phyloP scores from a whole-genome alignment of 2,329 filamentous ascomycete species.

The Penicillium digitatum region DNA sequence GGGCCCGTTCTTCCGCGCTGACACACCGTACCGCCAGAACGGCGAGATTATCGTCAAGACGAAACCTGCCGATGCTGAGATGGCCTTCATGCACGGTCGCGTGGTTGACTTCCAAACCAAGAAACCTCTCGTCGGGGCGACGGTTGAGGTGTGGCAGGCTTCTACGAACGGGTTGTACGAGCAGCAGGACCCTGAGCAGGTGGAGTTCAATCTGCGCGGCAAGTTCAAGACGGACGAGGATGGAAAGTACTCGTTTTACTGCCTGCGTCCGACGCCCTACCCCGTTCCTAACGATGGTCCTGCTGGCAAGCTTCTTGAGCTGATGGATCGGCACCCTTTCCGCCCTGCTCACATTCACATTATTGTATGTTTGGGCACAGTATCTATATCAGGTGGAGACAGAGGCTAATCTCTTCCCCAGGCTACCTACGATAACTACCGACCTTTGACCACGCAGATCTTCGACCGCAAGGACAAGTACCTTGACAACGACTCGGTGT shows the following conservation, averaged over 20 bases:
- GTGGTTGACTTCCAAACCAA: constrained; percentile 58
- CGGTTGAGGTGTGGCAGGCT: constrained; percentile 76
- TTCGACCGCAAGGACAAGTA: constrained; percentile 66
- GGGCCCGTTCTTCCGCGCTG: constrained; percentile 76
- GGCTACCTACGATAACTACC: constrained; percentile 57
- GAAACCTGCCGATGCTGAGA: constrained; percentile 48
- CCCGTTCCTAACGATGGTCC: constrained; percentile 56
- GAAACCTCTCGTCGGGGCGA: constrained; percentile 60
- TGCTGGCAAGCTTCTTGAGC: constrained; percentile 54
- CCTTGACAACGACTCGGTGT: constrained; percentile 56
- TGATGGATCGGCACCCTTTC: constrained; percentile 59
- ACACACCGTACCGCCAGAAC: constrained; percentile 66
- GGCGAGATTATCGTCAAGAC: constrained; percentile 62
- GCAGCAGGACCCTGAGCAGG: constrained; percentile 67
- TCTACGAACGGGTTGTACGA: constrained; percentile 69
- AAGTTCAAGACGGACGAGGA: constrained; percentile 64
- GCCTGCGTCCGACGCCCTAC: constrained; percentile 57
- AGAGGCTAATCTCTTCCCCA: constrained; percentile 21
- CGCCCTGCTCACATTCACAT: constrained; percentile 63
- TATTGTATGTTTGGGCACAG: constrained; percentile 43
- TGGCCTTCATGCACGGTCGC: constrained; percentile 62
- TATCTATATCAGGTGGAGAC: background rate
- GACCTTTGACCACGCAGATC: constrained; percentile 70
- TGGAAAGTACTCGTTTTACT: constrained; percentile 62
- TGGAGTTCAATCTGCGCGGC: constrained; percentile 70